Conservation (phyloP, 306 rosid species). For the Malus domestica region DNA sequence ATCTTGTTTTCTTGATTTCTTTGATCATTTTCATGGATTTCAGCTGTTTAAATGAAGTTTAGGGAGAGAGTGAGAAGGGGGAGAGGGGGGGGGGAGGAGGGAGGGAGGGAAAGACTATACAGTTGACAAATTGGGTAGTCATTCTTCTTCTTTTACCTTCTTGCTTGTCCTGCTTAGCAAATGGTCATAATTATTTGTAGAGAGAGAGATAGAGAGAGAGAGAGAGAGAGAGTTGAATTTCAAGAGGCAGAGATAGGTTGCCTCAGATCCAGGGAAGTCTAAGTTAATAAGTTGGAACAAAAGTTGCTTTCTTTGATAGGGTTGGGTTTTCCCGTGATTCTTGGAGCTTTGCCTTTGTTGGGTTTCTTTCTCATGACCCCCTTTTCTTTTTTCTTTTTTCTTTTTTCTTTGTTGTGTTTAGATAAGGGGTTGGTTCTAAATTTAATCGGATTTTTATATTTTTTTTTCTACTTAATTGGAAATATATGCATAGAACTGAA, state of each 20-base stretch:
- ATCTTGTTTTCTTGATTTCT: constrained; percentile 23
- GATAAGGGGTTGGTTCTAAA: constrained; percentile 44
- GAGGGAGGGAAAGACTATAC: constrained; percentile 25
- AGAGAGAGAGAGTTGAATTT: constrained; percentile 18
- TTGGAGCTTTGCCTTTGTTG: constrained; percentile 47
- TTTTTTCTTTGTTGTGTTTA: constrained; percentile 44
- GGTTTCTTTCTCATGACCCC: constrained; percentile 66
- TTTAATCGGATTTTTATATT: constrained; percentile 15
- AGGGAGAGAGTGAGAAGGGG: no score
- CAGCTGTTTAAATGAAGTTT: constrained; percentile 21
- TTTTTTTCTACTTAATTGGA: neutral
- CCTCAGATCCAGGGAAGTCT: constrained; percentile 93
- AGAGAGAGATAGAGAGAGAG: constrained; percentile 11
- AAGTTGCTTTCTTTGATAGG: constrained; percentile 39
- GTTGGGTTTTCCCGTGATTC: constrained; percentile 83
- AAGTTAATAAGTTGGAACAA: constrained; percentile 13
- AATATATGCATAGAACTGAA: no score
- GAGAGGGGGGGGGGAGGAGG: neutral
- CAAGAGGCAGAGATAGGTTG: constrained; percentile 54
- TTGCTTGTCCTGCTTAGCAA: constrained; percentile 20
- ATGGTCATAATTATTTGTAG: constrained; percentile 28
- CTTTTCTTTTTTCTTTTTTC: constrained; percentile 25
- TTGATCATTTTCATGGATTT: constrained; percentile 41
- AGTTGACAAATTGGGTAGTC: constrained; percentile 36
- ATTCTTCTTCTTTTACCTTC: constrained; percentile 21